Evolutionary conservation across 2,329 filamentous ascomycete genomes (phyloP).

Genomic region (Drechslerella dactyloides): DNA sequence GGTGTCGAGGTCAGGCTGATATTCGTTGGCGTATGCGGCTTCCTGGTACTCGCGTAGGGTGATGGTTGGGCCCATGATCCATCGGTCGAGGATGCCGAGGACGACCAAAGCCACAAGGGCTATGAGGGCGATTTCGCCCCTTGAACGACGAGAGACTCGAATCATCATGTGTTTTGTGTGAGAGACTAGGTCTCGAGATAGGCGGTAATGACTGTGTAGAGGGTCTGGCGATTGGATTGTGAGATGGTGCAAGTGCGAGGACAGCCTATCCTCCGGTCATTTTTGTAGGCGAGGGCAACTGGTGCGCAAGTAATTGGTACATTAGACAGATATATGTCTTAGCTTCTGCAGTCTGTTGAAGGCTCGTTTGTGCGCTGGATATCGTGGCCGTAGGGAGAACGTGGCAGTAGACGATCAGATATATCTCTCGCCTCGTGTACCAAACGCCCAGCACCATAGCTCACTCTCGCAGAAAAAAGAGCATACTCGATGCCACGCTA

Average conservation of each 20-base stretch:
- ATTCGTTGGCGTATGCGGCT: neutral
- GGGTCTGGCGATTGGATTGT: neutral
- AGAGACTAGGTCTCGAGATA: neutral
- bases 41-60: neutral
- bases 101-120: neutral
- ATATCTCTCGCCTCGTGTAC: too few relatives aligned
- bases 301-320: too few relatives aligned
- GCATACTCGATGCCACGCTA: too few relatives aligned
- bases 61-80: neutral
- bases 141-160: neutral
- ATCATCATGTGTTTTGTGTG: neutral
- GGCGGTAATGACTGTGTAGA: neutral
- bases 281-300: neutral
- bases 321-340: too few relatives aligned
- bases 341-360: too few relatives aligned
- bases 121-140: neutral
- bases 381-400: too few relatives aligned
- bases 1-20: neutral
- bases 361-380: too few relatives aligned
- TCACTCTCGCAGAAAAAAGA: too few relatives aligned
- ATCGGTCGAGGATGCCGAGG: constrained; percentile 1
- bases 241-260: too few relatives aligned
- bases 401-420: too few relatives aligned
- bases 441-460: too few relatives aligned
- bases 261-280: too few relatives aligned